Evolutionary conservation across 805 yeast species (phyloP), one percentile per base, ranked within the genome.

Genomic region (Ogataea trehaloabstinens): DNA sequence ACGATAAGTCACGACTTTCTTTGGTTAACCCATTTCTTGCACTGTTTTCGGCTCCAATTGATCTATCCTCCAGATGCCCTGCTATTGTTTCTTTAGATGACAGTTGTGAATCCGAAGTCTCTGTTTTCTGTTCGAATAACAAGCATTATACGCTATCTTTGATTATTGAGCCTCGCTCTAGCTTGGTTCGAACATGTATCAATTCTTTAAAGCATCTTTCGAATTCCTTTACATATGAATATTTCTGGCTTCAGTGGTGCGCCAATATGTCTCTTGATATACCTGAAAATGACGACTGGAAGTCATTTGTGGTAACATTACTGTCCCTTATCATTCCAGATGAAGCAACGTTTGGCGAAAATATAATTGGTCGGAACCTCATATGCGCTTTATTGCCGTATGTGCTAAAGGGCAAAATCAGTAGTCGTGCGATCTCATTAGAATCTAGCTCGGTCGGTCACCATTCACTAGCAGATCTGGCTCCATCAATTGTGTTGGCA

Each of bases 191-290:
- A 4, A 65, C 53, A 10, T 71, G 82, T 31, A 61, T 83, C n/a
- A 56, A 64, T 12, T 64, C 76, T 2, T 67, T 83, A 46, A 70
- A 67, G 39, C 71, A 73, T 44, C 53, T 82, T 15, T 70, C 80
- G 4, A 84, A 82, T n/a, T 65, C 82, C 2, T 72, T 72, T 40
- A 68, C 78, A 3, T 71, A 69, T 48, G 81, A 78, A 49, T 71
- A 70, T 24, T 62, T 82, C n/a, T 71, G 82, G 77, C 59, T 79
- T 35, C 64, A 73, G 3, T 84, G 89, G 88, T 67, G 82, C 32
- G 57, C 79, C 1, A 76, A 84, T 1, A 55, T 70, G 16, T 61
- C 72, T 35, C 42, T 75, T 8, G 29, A 34, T 3, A 69, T 66
- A 16, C 65, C 63, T 3, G 45, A 55, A 17, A 59, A 54, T 28